These are phyloP conservation scores for Gymnopilus dilepis DNA, from an alignment of 768 basidiomycete species.

Conservation along the genomic window DNA sequence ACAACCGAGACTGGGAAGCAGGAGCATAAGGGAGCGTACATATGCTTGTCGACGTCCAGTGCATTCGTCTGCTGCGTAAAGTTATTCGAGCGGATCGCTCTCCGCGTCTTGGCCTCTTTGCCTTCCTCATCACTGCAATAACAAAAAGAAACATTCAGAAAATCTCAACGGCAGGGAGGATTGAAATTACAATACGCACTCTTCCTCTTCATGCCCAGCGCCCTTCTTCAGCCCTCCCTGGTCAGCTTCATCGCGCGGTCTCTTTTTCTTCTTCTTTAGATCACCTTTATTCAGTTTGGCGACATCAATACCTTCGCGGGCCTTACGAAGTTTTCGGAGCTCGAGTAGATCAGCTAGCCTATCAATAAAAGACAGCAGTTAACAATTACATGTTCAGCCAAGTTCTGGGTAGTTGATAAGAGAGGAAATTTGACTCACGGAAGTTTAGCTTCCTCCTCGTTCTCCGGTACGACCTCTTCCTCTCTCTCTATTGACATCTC, in stretches of 20 bases:
- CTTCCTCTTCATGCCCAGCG: constrained; percentile 57
- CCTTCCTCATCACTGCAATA: constrained; percentile 62
- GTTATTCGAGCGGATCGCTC: constrained; percentile 83
- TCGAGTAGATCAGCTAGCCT: constrained; percentile 87
- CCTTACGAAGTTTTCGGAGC: constrained; percentile 74
- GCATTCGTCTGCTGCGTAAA: constrained; percentile 98
- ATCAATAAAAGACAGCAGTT: background rate
- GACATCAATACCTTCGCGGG: constrained; percentile 84
- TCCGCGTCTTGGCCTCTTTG: constrained; percentile 71
- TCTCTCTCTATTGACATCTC: constrained; percentile 51
- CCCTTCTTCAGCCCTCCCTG: constrained; percentile 64
- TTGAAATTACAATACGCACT: constrained; percentile 39
- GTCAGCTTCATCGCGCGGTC: constrained; percentile 51
- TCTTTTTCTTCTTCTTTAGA: constrained; percentile 70
- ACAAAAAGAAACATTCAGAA: background rate
- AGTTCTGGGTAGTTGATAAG: background rate
- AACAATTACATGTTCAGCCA: background rate
- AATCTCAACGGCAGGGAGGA: constrained; percentile 3
- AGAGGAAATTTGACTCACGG: constrained; percentile 51
- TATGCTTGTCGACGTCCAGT: constrained; percentile 97
- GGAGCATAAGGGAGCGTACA: constrained; percentile 56
- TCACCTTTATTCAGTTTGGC: constrained; percentile 87
- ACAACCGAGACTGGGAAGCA: background rate
- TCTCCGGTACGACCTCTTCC: constrained; percentile 41
- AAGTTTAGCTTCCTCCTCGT: constrained; percentile 50